A percentile compares a stretch with the other conserved stretches of the same genome.
Conservation (phyloP, 2,329 filamentous ascomycete species). For the Phaeosphaeriaceae sp. region DNA sequence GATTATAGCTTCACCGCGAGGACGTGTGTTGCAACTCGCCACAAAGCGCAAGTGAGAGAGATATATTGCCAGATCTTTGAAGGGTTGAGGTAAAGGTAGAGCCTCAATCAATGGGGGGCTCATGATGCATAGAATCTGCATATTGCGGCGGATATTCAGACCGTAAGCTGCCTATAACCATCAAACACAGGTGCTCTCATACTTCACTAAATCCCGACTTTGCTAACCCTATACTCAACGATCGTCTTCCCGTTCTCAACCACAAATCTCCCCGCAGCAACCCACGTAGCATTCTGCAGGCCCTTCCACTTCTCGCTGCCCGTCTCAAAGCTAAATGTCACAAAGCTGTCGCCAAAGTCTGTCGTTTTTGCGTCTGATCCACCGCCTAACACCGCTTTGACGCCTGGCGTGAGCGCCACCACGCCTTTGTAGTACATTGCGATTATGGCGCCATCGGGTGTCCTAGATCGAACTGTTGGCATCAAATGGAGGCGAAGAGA, state of each 20-base stretch:
- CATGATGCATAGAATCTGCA: too few relatives aligned
- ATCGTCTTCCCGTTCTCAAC: conserved; percentile 27
- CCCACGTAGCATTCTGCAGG: conserved; percentile 37
- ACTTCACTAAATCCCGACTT: conserved; percentile 13
- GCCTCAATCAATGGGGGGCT: too few relatives aligned
- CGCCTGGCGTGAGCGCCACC: conserved; percentile 30
- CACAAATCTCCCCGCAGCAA: conserved; percentile 39
- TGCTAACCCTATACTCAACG: conserved; percentile 43
- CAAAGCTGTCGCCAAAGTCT: conserved; percentile 39
- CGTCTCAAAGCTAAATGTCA: conserved; percentile 39
- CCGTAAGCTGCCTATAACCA: too few relatives aligned
- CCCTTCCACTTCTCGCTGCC: conserved; percentile 36
- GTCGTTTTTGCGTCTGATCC: conserved; percentile 34
- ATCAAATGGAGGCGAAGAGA: background rate
- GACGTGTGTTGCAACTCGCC: too few relatives aligned
- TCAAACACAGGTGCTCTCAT: too few relatives aligned
- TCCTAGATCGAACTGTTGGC: conserved; percentile 12
- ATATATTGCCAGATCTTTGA: background rate
- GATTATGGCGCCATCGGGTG: conserved; percentile 27
- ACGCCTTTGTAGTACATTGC: conserved; percentile 45
- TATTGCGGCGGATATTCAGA: too few relatives aligned
- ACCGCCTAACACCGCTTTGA: conserved; percentile 31
- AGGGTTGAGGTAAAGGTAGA: background rate
- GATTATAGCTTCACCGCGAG: too few relatives aligned
- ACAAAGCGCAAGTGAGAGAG: background rate